Percentiles rank a stretch among this genome's conserved stretches.
phyloP scores from a whole-genome alignment of 768 basidiomycete genomes.

The Neoboletus brunneissimus region DNA sequence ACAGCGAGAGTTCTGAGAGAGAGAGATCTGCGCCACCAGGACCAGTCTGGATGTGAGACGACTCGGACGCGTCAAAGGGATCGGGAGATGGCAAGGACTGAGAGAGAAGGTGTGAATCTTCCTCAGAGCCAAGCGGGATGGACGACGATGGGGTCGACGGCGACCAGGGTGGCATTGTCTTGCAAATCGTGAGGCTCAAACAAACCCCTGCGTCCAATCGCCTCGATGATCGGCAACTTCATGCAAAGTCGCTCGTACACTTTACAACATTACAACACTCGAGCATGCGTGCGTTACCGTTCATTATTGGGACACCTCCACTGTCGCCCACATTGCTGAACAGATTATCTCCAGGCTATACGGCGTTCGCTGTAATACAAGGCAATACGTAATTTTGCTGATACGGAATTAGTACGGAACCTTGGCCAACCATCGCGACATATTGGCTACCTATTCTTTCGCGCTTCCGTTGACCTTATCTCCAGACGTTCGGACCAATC shows the following conservation, averaged over 20 bases:
- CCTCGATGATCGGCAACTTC: background rate
- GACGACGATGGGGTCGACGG: slow-evolving; percentile 31
- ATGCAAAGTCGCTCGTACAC: background rate
- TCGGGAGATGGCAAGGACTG: slow-evolving; percentile 42
- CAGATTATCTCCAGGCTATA: background rate
- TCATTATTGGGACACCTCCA: background rate
- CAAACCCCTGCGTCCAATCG: background rate
- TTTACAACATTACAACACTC: background rate
- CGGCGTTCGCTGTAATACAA: background rate
- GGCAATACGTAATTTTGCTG: background rate
- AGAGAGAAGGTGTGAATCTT: slow-evolving; percentile 44
- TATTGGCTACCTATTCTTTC: slow-evolving; percentile 9
- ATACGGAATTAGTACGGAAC: background rate
- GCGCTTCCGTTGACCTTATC: slow-evolving; percentile 10
- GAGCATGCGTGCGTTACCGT: background rate
- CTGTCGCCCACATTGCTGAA: too few species aligned
- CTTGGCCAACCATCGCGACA: background rate
- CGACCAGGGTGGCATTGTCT: slow-evolving; percentile 30
- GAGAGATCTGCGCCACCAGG: slow-evolving; percentile 52
- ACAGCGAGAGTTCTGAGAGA: slow-evolving; percentile 52
- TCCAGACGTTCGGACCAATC: slow-evolving; percentile 1
- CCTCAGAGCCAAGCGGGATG: slow-evolving; percentile 18
- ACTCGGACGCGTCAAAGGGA: slow-evolving; percentile 28
- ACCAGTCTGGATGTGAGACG: slow-evolving; percentile 36
- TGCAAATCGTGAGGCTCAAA: background rate